These are phyloP conservation scores for Fusarium torulosum DNA, from an alignment of 2,329 filamentous ascomycete species.

Conservation along the genomic window DNA sequence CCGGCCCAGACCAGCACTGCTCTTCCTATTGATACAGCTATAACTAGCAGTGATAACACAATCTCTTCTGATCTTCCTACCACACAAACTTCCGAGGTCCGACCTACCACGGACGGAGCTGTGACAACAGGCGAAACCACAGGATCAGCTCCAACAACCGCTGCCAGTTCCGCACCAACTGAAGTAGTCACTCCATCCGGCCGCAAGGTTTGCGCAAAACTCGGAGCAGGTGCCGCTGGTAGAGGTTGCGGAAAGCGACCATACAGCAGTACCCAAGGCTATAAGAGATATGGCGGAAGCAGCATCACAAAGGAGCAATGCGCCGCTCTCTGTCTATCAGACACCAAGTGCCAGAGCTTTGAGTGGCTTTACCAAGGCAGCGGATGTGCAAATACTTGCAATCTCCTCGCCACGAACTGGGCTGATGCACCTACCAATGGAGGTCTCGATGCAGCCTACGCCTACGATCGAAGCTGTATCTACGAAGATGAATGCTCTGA, in stretches of 20 bases:
- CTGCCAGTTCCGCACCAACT: slow-evolving; percentile 1
- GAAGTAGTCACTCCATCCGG: slow-evolving; percentile 1
- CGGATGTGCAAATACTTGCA: slow-evolving; percentile 33
- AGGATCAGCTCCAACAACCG: background rate
- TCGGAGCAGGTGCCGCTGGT: slow-evolving; percentile 23
- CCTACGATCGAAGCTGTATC: slow-evolving; percentile 40
- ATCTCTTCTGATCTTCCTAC: background rate
- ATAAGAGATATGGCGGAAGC: slow-evolving; percentile 28
- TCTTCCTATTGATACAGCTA: slow-evolving; percentile 4
- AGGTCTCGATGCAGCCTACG: slow-evolving; percentile 23
- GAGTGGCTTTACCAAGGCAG: slow-evolving; percentile 35
- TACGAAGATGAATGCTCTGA: slow-evolving; percentile 19
- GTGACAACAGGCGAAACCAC: background rate
- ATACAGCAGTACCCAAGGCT: slow-evolving; percentile 36
- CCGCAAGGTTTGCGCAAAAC: slow-evolving; percentile 31
- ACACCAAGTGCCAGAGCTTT: slow-evolving; percentile 37
- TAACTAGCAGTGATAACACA: background rate
- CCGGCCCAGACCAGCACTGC: slow-evolving; percentile 22
- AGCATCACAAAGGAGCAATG: slow-evolving; percentile 38
- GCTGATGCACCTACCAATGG: slow-evolving; percentile 20
- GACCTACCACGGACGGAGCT: background rate
- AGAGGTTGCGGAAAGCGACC: slow-evolving; percentile 35
- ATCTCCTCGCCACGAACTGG: slow-evolving; percentile 21
- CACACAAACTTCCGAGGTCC: background rate
- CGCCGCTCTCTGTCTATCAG: slow-evolving; percentile 35